A percentile compares a stretch with the other conserved stretches of the same genome.
Conservation (phyloP, 2,329 filamentous ascomycete genomes). For the Rhynchosporium graminicola region DNA sequence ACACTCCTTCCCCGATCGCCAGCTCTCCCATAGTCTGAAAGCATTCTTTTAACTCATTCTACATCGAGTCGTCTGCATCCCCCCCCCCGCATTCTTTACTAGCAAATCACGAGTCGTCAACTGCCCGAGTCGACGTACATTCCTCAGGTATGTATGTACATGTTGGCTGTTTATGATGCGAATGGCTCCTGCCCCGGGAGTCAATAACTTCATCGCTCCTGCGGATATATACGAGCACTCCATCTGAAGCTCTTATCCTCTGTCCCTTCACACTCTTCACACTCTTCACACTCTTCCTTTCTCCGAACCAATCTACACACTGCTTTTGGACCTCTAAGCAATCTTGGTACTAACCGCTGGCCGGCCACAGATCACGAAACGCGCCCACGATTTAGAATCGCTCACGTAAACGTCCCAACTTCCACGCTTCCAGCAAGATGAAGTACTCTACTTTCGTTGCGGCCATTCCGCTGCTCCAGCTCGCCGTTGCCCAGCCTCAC, state of each 20-base stretch:
- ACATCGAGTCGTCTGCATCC: slow-evolving; percentile 6
- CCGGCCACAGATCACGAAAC: slow-evolving; percentile 22
- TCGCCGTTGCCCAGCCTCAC: slow-evolving; percentile 46
- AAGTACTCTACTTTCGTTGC: slow-evolving; percentile 44
- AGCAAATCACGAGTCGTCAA: slow-evolving; percentile 8
- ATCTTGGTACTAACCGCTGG: slow-evolving; percentile 30
- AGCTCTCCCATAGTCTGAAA: slow-evolving; percentile 11
- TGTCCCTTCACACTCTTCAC: neutral
- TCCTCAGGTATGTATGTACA: slow-evolving; percentile 11
- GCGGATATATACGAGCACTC: neutral
- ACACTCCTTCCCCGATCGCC: slow-evolving; percentile 11
- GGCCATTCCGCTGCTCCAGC: slow-evolving; percentile 44
- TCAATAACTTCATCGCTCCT: neutral
- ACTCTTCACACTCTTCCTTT: neutral
- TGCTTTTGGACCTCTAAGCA: neutral
- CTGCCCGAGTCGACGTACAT: slow-evolving; percentile 4
- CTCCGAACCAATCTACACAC: no score
- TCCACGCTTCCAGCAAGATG: slow-evolving; percentile 43
- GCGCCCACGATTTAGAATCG: slow-evolving; percentile 24
- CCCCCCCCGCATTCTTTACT: slow-evolving; percentile 2
- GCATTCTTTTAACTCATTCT: slow-evolving; percentile 17
- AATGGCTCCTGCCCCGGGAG: neutral
- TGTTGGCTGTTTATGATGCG: slow-evolving; percentile 3
- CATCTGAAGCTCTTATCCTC: no score
- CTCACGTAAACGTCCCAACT: slow-evolving; percentile 13